These are phyloP conservation scores for Russula dissimulans DNA, from an alignment of 768 basidiomycete genomes.

Conservation along the genomic window DNA sequence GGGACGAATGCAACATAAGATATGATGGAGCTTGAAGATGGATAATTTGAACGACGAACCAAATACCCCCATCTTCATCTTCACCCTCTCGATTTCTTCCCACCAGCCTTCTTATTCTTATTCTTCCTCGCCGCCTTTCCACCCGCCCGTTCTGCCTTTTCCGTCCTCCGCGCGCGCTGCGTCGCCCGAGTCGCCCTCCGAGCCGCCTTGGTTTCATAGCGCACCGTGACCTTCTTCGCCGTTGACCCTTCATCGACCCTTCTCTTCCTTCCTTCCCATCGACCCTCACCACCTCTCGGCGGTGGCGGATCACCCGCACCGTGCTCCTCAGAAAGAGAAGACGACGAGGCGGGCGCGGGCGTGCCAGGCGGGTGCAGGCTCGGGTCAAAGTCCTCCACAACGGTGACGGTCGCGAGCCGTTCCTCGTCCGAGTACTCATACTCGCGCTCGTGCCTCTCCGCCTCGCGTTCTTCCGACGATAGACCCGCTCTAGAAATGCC, in stretches of 20 bases:
- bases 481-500: constrained; percentile 32
- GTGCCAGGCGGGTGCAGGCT: constrained; percentile 45
- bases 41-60: no score
- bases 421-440: constrained; percentile 70
- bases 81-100: constrained; percentile 2
- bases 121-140: constrained; percentile 45
- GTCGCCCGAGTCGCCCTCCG: constrained; percentile 52
- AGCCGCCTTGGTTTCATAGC: constrained; percentile 64
- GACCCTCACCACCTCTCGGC: not conserved
- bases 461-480: no score
- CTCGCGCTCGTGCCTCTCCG: constrained; percentile 30
- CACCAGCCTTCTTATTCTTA: not conserved
- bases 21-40: no score
- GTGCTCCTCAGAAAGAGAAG: not conserved
- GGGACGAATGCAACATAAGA: no score
- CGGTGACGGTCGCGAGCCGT: constrained; percentile 79
- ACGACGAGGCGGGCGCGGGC: no score
- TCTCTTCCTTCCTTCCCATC: constrained; percentile 23
- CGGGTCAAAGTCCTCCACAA: constrained; percentile 87
- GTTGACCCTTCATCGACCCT: not conserved
- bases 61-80: not conserved
- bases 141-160: constrained; percentile 66
- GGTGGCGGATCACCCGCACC: constrained; percentile 3
- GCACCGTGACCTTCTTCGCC: constrained; percentile 30
- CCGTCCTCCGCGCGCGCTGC: constrained; percentile 52